Percentiles rank a stretch among this genome's conserved stretches.
Evolutionary conservation across 2,329 filamentous ascomycete genomes (phyloP).

Genomic region (Apiospora koreana): DNA sequence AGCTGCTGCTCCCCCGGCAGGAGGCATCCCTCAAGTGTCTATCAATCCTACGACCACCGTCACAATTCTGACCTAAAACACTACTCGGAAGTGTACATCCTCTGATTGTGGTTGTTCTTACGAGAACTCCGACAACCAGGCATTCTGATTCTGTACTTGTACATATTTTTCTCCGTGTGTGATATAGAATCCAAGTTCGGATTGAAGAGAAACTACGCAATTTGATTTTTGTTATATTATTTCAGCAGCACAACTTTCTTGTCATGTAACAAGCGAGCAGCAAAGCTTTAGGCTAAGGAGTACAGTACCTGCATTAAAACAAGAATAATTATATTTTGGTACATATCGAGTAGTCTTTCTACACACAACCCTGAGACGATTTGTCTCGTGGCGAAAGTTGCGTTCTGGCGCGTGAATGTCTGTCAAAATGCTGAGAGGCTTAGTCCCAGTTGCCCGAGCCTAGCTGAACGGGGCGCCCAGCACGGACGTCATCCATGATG

Average conservation of each 20-base stretch:
- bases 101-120: not conserved
- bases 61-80: not conserved
- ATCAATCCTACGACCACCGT: constrained; percentile 5
- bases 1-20: not conserved
- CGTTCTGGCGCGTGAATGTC: not conserved
- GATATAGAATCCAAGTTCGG: not conserved
- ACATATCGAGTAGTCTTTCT: not conserved
- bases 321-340: not conserved
- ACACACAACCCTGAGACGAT: not conserved
- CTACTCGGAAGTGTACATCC: not conserved
- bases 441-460: constrained; percentile 34
- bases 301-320: constrained; percentile 4
- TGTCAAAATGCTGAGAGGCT: not conserved
- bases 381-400: not conserved
- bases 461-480: constrained; percentile 34
- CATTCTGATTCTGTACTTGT: constrained; percentile 3
- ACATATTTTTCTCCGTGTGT: not conserved
- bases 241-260: not conserved
- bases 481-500: constrained; percentile 38
- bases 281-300: not conserved
- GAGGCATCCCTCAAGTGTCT: constrained; percentile 6
- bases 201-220: not conserved
- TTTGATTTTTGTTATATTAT: not conserved
- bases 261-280: not conserved
- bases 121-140: not conserved